Conservation (phyloP, 2,329 filamentous ascomycete species). For the Metarhizium humberi region DNA sequence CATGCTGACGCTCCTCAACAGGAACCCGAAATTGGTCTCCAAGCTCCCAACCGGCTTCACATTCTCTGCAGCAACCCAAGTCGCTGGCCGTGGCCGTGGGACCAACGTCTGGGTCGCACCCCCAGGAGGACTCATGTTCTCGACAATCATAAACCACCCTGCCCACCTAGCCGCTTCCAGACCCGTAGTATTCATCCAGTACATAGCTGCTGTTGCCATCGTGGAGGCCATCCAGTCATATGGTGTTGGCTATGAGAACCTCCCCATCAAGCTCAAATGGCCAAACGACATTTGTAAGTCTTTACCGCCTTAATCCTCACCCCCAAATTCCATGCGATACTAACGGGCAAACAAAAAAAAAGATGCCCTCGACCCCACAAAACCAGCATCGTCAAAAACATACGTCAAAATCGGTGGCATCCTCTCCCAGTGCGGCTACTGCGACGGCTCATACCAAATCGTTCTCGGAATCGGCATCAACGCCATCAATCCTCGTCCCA, state of each 20-base stretch:
- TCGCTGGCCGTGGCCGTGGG: constrained; percentile 81
- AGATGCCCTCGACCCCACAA: constrained; percentile 58
- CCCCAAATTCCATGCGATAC: not conserved
- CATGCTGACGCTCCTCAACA: constrained; percentile 19
- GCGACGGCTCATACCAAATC: constrained; percentile 67
- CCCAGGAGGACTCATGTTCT: constrained; percentile 77
- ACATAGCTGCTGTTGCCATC: constrained; percentile 80
- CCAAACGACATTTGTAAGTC: constrained; percentile 81
- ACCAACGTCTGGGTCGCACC: constrained; percentile 94
- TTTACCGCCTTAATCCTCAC: constrained; percentile 1
- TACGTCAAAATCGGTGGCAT: constrained; percentile 94
- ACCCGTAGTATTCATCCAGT: constrained; percentile 89
- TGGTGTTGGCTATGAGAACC: constrained; percentile 59
- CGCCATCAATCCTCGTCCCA: constrained; percentile 72
- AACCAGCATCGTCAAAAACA: constrained; percentile 31
- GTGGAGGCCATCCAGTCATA: constrained; percentile 77
- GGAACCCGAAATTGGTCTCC: constrained; percentile 69
- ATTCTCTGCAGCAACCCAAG: constrained; percentile 74
- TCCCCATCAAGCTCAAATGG: constrained; percentile 90
- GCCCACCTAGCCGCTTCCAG: constrained; percentile 60
- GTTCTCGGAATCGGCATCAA: constrained; percentile 85
- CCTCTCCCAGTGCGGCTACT: constrained; percentile 80
- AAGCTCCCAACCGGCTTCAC: constrained; percentile 81
- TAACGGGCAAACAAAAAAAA: not conserved
- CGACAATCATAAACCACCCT: constrained; percentile 76